Evolutionary conservation across 2,329 filamentous ascomycete genomes (phyloP).

Genomic region (Allantophomopsis lycopodina): DNA sequence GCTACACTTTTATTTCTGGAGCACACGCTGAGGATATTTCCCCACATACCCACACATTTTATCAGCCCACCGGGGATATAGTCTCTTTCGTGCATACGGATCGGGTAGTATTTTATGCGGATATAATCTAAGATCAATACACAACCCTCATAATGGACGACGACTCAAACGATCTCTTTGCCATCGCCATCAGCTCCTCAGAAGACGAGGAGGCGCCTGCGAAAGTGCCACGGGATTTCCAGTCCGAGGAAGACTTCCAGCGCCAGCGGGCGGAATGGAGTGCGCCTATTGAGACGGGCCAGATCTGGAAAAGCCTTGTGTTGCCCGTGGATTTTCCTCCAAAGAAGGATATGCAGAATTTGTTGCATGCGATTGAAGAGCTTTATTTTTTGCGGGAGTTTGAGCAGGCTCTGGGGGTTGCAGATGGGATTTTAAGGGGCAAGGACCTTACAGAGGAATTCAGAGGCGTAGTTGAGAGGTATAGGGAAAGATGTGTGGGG

Average conservation of each 20-base stretch:
- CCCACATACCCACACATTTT: too few species aligned
- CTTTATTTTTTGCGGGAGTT: constrained; percentile 13
- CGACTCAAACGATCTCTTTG: constrained; percentile 23
- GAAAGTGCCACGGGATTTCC: constrained; percentile 17
- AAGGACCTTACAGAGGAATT: constrained; percentile 9
- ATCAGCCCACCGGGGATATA: too few species aligned
- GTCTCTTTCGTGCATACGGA: too few species aligned
- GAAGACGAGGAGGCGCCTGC: constrained; percentile 13
- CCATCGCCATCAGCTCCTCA: constrained; percentile 27
- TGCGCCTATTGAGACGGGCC: constrained; percentile 14
- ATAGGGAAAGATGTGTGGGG: constrained; percentile 8
- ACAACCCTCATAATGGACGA: constrained; percentile 14
- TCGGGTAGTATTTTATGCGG: too few species aligned
- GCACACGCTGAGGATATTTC: too few species aligned
- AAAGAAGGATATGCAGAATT: constrained; percentile 14
- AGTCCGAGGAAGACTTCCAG: constrained; percentile 16
- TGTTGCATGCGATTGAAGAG: constrained; percentile 19
- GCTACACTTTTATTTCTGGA: not conserved
- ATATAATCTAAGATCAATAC: too few species aligned
- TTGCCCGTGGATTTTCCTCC: constrained; percentile 13
- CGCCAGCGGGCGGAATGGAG: constrained; percentile 10
- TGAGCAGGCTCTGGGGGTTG: constrained; percentile 1
- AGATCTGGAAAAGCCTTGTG: constrained; percentile 13
- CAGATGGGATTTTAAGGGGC: constrained; percentile 9
- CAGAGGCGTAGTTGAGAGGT: constrained; percentile 9